These are phyloP conservation scores for Strombidium stylifer DNA, from an alignment of 73 alveolate species.

Conservation along the genomic window DNA sequence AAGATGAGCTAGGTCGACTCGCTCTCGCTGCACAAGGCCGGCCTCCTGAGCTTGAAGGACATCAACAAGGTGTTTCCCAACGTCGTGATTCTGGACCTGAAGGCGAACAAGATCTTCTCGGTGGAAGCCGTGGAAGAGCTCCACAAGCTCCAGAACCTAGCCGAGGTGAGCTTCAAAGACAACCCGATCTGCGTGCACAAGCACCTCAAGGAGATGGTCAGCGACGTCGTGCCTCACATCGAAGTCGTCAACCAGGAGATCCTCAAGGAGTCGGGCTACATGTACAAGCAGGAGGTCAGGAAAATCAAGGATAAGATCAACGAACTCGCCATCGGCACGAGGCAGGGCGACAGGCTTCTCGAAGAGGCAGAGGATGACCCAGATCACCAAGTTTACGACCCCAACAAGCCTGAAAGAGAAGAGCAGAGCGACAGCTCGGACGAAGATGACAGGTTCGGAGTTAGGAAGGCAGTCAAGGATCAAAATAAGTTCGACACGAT, in stretches of 20 bases:
- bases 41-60: constrained; percentile 6
- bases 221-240: constrained; percentile 10
- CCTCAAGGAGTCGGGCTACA: constrained; percentile 26
- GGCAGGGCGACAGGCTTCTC: constrained; percentile 15
- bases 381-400: neutral
- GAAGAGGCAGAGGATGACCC: constrained; percentile 41
- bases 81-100: constrained; percentile 26
- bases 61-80: constrained; percentile 40
- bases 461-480: neutral
- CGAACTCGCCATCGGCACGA: constrained; percentile 10
- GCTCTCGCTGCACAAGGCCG: constrained; percentile 3
- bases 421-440: too few species aligned
- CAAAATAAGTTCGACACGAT: constrained; percentile 5
- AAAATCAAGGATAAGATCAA: constrained; percentile 12
- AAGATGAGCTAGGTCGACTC: constrained; percentile 37
- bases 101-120: constrained; percentile 30
- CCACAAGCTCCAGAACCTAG: constrained; percentile 24
- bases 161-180: constrained; percentile 24
- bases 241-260: constrained; percentile 34
- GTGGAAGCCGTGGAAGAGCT: constrained; percentile 32
- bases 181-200: constrained; percentile 41
- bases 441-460: neutral
- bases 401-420: neutral
- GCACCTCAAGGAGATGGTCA: constrained; percentile 30
- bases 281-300: constrained; percentile 20